Conservation (phyloP, 2,329 filamentous ascomycete genomes). For the Clonostachys sp. region DNA sequence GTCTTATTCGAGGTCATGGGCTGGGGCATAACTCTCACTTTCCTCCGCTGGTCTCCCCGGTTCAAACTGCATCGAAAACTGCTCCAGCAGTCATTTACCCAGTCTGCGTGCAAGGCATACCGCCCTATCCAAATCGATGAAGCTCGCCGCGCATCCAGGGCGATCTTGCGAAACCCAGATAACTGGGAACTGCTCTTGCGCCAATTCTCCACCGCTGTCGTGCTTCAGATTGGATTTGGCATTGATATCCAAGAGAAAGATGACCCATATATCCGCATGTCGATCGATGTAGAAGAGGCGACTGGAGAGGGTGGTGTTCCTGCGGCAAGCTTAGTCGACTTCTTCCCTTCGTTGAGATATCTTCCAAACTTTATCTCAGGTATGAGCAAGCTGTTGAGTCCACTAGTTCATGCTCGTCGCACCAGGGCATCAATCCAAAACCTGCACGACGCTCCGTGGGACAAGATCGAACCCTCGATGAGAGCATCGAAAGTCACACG, state of each 20-base stretch:
- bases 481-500: conserved; percentile 13
- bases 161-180: conserved; percentile 19
- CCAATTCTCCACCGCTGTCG: conserved; percentile 32
- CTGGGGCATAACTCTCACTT: conserved; percentile 40
- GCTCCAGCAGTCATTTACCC: conserved; percentile 36
- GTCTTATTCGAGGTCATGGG: conserved; percentile 36
- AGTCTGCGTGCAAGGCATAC: conserved; percentile 26
- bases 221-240: conserved; percentile 37
- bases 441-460: conserved; percentile 38
- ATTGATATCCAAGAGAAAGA: conserved; percentile 25
- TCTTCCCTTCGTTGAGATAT: conserved; percentile 37
- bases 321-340: conserved; percentile 34
- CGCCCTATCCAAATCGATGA: conserved; percentile 27
- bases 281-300: conserved; percentile 19
- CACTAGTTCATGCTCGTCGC: conserved; percentile 9
- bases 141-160: conserved; percentile 17
- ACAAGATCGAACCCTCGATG: conserved; percentile 20
- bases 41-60: conserved; percentile 32
- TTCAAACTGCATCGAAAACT: conserved; percentile 38
- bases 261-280: conserved; percentile 34
- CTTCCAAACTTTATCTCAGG: conserved; percentile 24
- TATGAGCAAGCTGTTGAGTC: conserved; percentile 20
- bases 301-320: conserved; percentile 19
- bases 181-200: conserved; percentile 29
- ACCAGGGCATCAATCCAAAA: conserved; percentile 24